Conservation (phyloP, 306 rosid genomes). For the Prunus campanulata region DNA sequence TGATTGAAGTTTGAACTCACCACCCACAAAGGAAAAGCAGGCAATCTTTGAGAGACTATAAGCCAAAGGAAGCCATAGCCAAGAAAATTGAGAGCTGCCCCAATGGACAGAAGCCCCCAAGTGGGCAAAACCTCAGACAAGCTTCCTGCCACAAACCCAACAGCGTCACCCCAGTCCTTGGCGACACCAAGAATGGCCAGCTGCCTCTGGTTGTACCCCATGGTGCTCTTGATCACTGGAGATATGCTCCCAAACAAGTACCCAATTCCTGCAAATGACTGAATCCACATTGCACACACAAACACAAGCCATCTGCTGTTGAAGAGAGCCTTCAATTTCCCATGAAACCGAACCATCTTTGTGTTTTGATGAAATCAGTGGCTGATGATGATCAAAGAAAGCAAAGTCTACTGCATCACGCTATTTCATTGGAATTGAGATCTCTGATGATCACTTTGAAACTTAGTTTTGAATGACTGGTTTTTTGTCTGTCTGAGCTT, state of each 20-base stretch:
- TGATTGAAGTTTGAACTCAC: conserved; percentile 45
- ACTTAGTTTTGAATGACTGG: neutral
- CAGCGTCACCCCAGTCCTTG: conserved; percentile 75
- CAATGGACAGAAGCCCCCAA: conserved; percentile 64
- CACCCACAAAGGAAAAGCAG: conserved; percentile 77
- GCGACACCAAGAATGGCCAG: conserved; percentile 73
- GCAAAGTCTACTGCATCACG: neutral
- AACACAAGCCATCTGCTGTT: conserved; percentile 86
- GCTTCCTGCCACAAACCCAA: conserved; percentile 69
- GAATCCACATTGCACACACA: conserved; percentile 92
- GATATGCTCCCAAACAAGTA: conserved; percentile 90
- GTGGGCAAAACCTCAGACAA: conserved; percentile 67
- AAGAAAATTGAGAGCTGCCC: conserved; percentile 57
- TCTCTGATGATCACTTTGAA: neutral
- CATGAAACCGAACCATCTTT: conserved; percentile 36
- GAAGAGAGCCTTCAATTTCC: conserved; percentile 38
- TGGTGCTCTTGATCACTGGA: conserved; percentile 63
- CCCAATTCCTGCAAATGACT: conserved; percentile 80
- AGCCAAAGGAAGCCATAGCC: conserved; percentile 90
- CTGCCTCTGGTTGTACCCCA: conserved; percentile 70
- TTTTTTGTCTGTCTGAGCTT: neutral
- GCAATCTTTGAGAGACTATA: conserved; percentile 49
- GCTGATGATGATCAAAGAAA: neutral
- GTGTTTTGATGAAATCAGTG: neutral
- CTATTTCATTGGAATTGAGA: neutral